A percentile compares a stretch with the other conserved stretches of the same genome.
Conservation (phyloP, 495 filamentous ascomycete species). For the Clohesyomyces aquaticus region DNA sequence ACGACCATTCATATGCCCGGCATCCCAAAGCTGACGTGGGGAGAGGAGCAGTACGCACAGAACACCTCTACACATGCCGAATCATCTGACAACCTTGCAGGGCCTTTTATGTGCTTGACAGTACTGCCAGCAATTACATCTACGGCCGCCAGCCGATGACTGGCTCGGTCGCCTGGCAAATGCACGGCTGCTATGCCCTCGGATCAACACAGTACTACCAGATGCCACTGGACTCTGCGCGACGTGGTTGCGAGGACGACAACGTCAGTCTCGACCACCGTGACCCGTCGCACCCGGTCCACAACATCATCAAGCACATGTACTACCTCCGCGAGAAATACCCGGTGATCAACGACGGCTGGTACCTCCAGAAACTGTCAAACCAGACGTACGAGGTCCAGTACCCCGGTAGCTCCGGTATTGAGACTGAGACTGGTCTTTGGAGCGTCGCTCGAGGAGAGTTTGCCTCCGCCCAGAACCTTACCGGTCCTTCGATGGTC, state of each 20-base stretch:
- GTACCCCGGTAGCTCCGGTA: slow-evolving; percentile 58
- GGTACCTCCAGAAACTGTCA: slow-evolving; percentile 59
- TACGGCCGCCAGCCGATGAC: slow-evolving; percentile 55
- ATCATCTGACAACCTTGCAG: neutral
- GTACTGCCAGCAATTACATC: slow-evolving; percentile 46
- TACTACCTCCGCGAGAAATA: slow-evolving; percentile 63
- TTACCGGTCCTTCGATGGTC: slow-evolving; percentile 52
- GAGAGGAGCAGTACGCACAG: slow-evolving; percentile 74
- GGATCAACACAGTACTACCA: slow-evolving; percentile 60
- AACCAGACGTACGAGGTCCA: slow-evolving; percentile 60
- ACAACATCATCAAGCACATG: slow-evolving; percentile 70
- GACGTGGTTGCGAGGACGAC: slow-evolving; percentile 63
- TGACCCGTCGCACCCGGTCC: slow-evolving; percentile 67
- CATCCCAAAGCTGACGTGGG: slow-evolving; percentile 67
- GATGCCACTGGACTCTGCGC: slow-evolving; percentile 61
- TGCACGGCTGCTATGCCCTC: slow-evolving; percentile 68
- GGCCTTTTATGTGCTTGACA: slow-evolving; percentile 70
- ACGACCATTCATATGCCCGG: slow-evolving; percentile 69
- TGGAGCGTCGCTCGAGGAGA: slow-evolving; percentile 65
- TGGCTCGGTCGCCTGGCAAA: slow-evolving; percentile 67
- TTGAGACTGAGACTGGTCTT: slow-evolving; percentile 66
- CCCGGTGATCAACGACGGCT: slow-evolving; percentile 66
- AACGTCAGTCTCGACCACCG: slow-evolving; percentile 66
- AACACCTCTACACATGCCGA: slow-evolving; percentile 67
- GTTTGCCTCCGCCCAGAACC: slow-evolving; percentile 57